Percentiles rank a stretch among this genome's conserved stretches.
Conservation (phyloP, 2,329 filamentous ascomycete species). For the Phialophora macrospora region DNA sequence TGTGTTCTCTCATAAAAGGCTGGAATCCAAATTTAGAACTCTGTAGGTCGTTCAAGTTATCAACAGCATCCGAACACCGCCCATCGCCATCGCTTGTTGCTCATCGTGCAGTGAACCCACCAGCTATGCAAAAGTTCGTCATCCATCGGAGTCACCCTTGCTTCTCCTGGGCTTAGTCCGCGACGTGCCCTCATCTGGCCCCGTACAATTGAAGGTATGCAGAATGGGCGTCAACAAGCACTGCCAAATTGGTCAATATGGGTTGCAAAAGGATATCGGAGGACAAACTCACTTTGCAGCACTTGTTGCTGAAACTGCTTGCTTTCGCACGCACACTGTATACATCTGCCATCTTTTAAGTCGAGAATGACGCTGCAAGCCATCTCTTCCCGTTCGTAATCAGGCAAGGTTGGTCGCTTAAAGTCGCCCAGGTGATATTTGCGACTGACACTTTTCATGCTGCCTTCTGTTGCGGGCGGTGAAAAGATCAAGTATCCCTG, state of each 20-base stretch:
- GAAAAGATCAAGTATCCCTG: slow-evolving; percentile 83
- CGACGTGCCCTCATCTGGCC: slow-evolving; percentile 10
- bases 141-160: slow-evolving; percentile 16
- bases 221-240: slow-evolving; percentile 50
- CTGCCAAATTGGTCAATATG: slow-evolving; percentile 38
- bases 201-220: slow-evolving; percentile 42
- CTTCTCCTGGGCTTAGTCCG: slow-evolving; percentile 14
- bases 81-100: slow-evolving; percentile 28
- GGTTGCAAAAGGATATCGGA: background rate
- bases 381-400: slow-evolving; percentile 89
- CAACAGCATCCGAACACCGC: slow-evolving; percentile 19
- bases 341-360: slow-evolving; percentile 64
- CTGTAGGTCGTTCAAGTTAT: slow-evolving; percentile 10
- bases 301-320: slow-evolving; percentile 58
- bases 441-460: slow-evolving; percentile 67
- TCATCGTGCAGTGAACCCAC: slow-evolving; percentile 22
- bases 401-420: slow-evolving; percentile 75
- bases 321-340: slow-evolving; percentile 68
- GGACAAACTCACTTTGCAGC: slow-evolving; percentile 54
- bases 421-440: slow-evolving; percentile 88
- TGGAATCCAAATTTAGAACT: slow-evolving; percentile 11
- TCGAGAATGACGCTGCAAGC: slow-evolving; percentile 78
- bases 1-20: slow-evolving; percentile 17
- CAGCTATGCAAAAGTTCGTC: slow-evolving; percentile 24
- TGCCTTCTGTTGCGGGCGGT: slow-evolving; percentile 66